Evolutionary conservation across 1,139 yeast genomes (phyloP).

Genomic region (Pichia terricola): DNA sequence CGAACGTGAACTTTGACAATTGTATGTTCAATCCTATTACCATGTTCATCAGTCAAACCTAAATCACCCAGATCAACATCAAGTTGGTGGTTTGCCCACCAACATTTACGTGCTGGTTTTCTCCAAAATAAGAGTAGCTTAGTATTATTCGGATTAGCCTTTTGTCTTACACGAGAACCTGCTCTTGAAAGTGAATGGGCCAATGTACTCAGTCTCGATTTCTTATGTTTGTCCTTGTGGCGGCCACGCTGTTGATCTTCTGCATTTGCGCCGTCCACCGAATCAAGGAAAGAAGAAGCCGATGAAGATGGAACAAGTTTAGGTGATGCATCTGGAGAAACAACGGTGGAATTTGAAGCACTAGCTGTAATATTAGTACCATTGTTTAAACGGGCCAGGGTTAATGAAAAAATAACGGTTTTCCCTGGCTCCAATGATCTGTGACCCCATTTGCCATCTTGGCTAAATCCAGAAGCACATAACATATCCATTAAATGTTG

Average conservation of each 20-base stretch:
- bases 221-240: neutral
- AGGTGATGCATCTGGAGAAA: constrained; percentile 36
- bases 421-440: constrained; percentile 78
- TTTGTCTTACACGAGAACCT: constrained; percentile 34
- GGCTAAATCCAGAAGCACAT: constrained; percentile 76
- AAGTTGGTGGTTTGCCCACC: constrained; percentile 83
- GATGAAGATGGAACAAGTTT: constrained; percentile 34
- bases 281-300: neutral
- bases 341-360: constrained; percentile 3
- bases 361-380: constrained; percentile 19
- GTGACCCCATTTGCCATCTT: constrained; percentile 75
- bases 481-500: constrained; percentile 92
- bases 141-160: constrained; percentile 40
- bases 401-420: constrained; percentile 77
- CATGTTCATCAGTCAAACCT: constrained; percentile 19
- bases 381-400: constrained; percentile 57
- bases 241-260: constrained; percentile 9
- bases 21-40: constrained; percentile 16
- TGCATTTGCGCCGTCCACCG: constrained; percentile 25
- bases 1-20: constrained; percentile 56
- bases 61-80: constrained; percentile 37
- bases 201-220: constrained; percentile 30
- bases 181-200: constrained; percentile 42
- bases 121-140: constrained; percentile 90
- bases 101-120: constrained; percentile 96